phyloP scores from a whole-genome alignment of 495 filamentous ascomycete species.

The Penicillium manginii region DNA sequence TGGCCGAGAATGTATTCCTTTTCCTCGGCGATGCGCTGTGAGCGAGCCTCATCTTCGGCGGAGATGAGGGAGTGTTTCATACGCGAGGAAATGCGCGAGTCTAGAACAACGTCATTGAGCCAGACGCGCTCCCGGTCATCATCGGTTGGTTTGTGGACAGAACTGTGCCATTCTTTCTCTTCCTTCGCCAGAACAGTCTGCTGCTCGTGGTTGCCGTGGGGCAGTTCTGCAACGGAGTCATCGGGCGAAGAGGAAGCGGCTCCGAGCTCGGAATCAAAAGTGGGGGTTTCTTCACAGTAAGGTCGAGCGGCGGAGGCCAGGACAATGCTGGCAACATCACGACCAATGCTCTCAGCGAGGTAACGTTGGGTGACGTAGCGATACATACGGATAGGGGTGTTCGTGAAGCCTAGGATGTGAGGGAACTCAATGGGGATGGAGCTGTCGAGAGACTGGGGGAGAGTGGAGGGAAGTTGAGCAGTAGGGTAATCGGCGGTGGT shows the following conservation, averaged over 20 bases:
- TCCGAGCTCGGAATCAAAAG: conserved; percentile 28
- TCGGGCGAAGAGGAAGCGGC: conserved; percentile 16
- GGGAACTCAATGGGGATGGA: conserved; percentile 77
- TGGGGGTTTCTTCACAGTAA: conserved; percentile 39
- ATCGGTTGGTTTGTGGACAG: conserved; percentile 62
- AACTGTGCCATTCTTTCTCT: conserved; percentile 88
- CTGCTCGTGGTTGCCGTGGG: conserved; percentile 60
- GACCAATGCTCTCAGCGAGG: conserved; percentile 85
- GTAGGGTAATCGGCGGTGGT: conserved; percentile 67
- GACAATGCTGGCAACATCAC: conserved; percentile 84
- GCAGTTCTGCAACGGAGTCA: conserved; percentile 19
- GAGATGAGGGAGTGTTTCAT: conserved; percentile 76
- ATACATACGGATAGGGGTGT: conserved; percentile 83
- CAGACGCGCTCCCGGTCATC: conserved; percentile 69
- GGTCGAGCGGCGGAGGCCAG: conserved; percentile 63
- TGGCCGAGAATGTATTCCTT: conserved; percentile 69
- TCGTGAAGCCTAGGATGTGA: conserved; percentile 90
- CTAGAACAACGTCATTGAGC: conserved; percentile 76
- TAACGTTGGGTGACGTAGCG: conserved; percentile 87
- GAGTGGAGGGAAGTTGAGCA: conserved; percentile 58
- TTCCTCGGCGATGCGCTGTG: conserved; percentile 61
- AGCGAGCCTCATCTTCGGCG: conserved; percentile 68
- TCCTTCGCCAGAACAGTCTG: conserved; percentile 71
- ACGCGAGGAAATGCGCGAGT: conserved; percentile 73
- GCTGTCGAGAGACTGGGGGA: conserved; percentile 66